A percentile compares a stretch with the other conserved stretches of the same genome.
Evolutionary conservation across 305 asterid genomes (phyloP).

Genomic region (Solanum hybrid): DNA sequence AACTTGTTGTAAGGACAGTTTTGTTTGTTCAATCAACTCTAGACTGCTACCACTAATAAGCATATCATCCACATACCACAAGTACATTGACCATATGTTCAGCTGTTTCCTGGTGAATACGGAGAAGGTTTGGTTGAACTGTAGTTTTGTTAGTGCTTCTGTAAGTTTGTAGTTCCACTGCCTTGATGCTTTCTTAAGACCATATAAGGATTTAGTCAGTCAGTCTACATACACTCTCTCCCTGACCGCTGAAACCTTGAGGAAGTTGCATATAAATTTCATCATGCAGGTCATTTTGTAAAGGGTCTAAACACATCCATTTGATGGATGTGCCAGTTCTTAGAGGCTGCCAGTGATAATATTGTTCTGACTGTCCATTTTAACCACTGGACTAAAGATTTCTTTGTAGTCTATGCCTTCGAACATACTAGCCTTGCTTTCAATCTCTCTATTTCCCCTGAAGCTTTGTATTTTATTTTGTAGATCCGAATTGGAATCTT

Average conservation of each 20-base stretch:
- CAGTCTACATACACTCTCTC: background rate
- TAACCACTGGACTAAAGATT: background rate
- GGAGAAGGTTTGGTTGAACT: background rate
- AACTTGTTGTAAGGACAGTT: background rate
- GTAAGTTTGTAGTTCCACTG: background rate
- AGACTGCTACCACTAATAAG: background rate
- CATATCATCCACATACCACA: background rate
- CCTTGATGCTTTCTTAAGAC: background rate
- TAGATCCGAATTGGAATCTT: background rate
- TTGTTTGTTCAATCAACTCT: background rate
- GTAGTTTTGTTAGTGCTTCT: background rate
- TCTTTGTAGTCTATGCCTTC: background rate
- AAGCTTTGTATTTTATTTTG: background rate
- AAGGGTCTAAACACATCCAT: background rate
- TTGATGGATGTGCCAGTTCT: background rate
- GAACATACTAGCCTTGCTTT: background rate
- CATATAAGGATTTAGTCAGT: no score
- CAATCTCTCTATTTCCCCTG: background rate
- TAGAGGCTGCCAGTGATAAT: background rate
- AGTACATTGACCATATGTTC: background rate
- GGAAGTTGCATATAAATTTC: background rate
- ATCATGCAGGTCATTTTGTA: background rate
- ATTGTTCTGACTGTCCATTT: background rate
- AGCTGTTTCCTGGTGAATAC: background rate
- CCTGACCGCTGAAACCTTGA: background rate